Conservation (phyloP, 169 alveolate species). For the Plasmodium sp. region DNA sequence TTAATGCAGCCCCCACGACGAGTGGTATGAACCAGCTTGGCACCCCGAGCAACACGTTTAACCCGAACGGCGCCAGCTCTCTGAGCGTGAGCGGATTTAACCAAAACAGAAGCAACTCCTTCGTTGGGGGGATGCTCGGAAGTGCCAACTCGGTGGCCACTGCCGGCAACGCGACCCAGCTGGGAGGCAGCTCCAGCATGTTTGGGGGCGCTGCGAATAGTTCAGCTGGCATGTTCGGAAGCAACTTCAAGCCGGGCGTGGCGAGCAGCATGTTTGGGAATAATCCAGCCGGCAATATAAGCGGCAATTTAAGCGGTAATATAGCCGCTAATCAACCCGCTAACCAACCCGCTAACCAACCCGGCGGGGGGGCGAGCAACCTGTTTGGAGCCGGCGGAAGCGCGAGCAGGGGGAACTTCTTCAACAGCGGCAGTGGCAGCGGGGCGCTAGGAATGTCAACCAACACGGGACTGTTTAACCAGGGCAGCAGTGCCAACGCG, state of each 20-base stretch:
- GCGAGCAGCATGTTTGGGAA: background rate
- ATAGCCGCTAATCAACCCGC: no score
- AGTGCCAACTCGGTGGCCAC: background rate
- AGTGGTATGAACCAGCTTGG: background rate
- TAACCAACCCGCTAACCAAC: background rate
- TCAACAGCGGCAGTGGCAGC: background rate
- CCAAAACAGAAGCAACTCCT: conserved; percentile 2
- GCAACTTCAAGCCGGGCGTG: background rate
- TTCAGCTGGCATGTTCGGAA: background rate
- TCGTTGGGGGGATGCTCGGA: background rate
- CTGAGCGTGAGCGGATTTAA: background rate
- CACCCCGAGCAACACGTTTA: background rate
- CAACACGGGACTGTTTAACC: conserved; percentile 4
- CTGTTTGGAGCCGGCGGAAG: conserved; percentile 5
- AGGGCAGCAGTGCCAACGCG: background rate
- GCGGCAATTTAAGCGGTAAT: no score
- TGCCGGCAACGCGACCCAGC: background rate
- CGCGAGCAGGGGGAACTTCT: background rate
- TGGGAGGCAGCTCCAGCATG: background rate
- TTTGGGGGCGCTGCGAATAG: background rate
- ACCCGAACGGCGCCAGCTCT: background rate
- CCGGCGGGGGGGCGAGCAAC: background rate
- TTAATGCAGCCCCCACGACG: background rate
- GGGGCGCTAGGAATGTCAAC: conserved; percentile 11
- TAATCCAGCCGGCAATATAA: background rate